Evolutionary conservation across 495 filamentous ascomycete genomes (phyloP), one percentile per base, ranked within the genome.

Genomic region (Amphirosellinia nigrospora): DNA sequence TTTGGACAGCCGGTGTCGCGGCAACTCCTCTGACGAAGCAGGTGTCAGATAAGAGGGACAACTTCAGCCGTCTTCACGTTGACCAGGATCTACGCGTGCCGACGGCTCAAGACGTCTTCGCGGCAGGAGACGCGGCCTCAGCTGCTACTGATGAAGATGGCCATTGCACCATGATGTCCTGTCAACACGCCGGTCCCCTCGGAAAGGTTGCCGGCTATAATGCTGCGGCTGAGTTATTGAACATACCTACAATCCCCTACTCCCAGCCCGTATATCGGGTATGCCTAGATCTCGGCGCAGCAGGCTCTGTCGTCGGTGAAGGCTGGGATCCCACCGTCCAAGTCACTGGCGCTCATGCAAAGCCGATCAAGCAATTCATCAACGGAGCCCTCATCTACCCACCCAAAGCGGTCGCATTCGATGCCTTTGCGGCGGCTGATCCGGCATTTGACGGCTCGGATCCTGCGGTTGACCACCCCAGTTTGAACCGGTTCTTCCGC

Each of bases 171-270:
- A 60, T 62, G 60, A 73, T 73, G 79, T 77, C 78, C 43, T 81
- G 79, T 50, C 79, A 81, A 65, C 79, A 81, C 53, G 79, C 79
- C 23, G 64, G 74, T 28, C 72, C 67, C 9, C 69, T 79, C 7
- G 79, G 79, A n/a, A 73, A 73, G 5, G 64, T 76, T 9, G 67
- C 78, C 0, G 79, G 79, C 4, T 66, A 81, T n/a, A 81, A 79
- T 64, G 75, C 77, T 1, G 74, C 79, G 0, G 66, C 66, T 6
- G 66, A 69, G n/a, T 19, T 69, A 7, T n/a, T 69, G 39, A 28
- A 41, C 6, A 4, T 62, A 10, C 30, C 66, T 34, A 39, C 66
- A 13, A 34, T 69, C 9, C 66, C 41, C 6, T 79, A 79, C 53
- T 52, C 36, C 3, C 75, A 79, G 61, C 60, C 72, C 3, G n/a